Base-by-base conservation (phyloP, 2,329 filamentous ascomycete species). In the Herpotrichia juniperi region DNA sequence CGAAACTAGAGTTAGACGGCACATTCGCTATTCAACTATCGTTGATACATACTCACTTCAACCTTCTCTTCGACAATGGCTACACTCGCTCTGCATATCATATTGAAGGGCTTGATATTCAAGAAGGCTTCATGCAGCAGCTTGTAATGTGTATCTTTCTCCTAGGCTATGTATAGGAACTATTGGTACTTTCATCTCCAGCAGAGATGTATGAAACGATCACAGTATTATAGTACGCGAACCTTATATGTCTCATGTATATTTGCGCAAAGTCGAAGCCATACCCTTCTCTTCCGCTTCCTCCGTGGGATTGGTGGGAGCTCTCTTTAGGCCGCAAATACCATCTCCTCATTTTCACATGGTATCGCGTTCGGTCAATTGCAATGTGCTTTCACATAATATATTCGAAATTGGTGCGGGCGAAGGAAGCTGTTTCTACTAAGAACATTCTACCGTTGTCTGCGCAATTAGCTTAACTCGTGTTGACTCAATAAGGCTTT, bases 51-150 rank as follows among this genome's bases (percentile, higher is more conserved):
- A n/a, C n/a, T 75, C 55, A 68, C 74, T 31, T 72, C 71, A 2
- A 72, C 73, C 1, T 68, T 75, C 25, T 72, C 73, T 0, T 72
- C 69, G 4, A 72, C 70, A 7, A 74, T 74, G 71, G 61, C 75
- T 3, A 68, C 72, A 2, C 73, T 72, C 8, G 72, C 66, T 7
- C 52, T 74, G 3, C 48, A 52, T 8, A 55, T 48, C 5, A 71
- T 75, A 19, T 50, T 56, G 9, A 46, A 61, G 28, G 70, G 74
- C n/a, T 65, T 75, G 35, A 61, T 30, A 71, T 75, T 24, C 59
- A 58, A 1, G 55, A 59, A 34, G 63, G 63, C 3, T 64, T 72
- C 46, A 66, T 67, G 51, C 46, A 45, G 11, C 61, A 67, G 16
- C 57, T 75, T 3, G 59, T 70, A 19, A 65, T 75, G 53, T 72